Base-by-base conservation (phyloP, 192 early-diverging fungal genomes). In the Phycomyces nitens region DNA sequence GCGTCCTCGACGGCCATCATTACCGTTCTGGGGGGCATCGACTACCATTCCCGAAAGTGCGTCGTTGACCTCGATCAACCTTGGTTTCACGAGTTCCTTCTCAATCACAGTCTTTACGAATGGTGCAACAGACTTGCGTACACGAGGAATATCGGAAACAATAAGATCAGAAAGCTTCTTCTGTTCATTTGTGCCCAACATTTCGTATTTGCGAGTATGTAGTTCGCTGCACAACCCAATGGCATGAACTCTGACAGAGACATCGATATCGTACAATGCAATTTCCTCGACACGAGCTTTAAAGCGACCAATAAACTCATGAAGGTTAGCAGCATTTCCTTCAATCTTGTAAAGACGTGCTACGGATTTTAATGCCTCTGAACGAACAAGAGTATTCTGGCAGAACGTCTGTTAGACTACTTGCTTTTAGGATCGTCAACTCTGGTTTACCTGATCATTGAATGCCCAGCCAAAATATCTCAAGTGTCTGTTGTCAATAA, bases 401-500 rank as follows among this genome's bases (percentile, higher is more conserved):
- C 9, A 20, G 18, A 60, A 53, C 23, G 27, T 67, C 38, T 15
- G 34, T 39, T 0, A 49, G 23, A 24, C 15, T 42, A 60, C 10
- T 5, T 10, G 50, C 22, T 23, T 53, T 1, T 18, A n/a, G n/a
- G n/a, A n/a, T n/a, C n/a, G 3, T 41, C 1, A 3, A 5, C 0
- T 22, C 9, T 20, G 15, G 7, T 26, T 75, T 58, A 82, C 83
- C 65, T 84, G 89, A 70, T 99, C 95, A 38, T 86, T 89, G 39
- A 97, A 75, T 57, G 88, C 77, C 93, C 92, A 94, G 21, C 94
- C 95, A 1, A 94, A 44, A 60, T 95, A 95, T 29, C 91, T 79
- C 20, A 95, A 64, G 70, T 95, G 92, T 38, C 73, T 55, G 8
- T 89, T 80, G 21, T 89, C 85, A 27, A 96, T 64, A 60, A 91